Base-by-base conservation (phyloP, 768 basidiomycete genomes). In the Termitomyces sp. region DNA sequence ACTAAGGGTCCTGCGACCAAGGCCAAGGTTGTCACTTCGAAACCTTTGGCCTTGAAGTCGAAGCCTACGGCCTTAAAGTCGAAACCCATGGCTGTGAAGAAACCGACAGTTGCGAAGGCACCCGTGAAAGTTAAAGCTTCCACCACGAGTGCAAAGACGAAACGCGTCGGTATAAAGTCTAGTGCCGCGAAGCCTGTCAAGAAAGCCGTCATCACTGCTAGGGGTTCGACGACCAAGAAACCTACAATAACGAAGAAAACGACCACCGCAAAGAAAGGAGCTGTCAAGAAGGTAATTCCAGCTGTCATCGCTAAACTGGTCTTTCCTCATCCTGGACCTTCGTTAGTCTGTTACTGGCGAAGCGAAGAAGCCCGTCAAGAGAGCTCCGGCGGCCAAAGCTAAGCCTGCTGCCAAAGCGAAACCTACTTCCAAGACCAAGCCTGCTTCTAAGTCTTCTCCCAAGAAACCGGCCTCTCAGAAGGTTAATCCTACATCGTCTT, bases 211-310 rank as follows among this genome's bases (percentile, higher is more conserved):
- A 52, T 64, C 30, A 54, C 64, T 33, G 67, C 66, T 57, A 73
- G 69, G 58, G 56, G 64, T 8, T 56, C 66, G 5, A 30, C 63
- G 52, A 52, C 64, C n/a, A 73, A 69, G 63, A 70, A 68, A 52
- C 30, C 63, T n/a, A 38, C 63, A 11, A 45, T 57, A 2, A 28
- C 64, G 13, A 71, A 67, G 64, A 74, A 73, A 38, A 56, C 63
- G 8, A 58, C 72, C 3, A 57, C 77, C 24, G 70, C 74, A 40
- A 79, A 75, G 70, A 78, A 78, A 56, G 81, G 77, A 46, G 52
- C 73, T 3, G 79, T 76, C 8, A 88, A 88, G 80, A 88, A 86
- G 80, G 87, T 85, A 45, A 38, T 62, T 60, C 0, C 22, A 18
- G 16, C 33, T 18, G 26, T 48, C 26, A 30, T 3, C n/a, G 0